Conservation (phyloP, 352 stramenopile species). For the Pythium volutum region DNA sequence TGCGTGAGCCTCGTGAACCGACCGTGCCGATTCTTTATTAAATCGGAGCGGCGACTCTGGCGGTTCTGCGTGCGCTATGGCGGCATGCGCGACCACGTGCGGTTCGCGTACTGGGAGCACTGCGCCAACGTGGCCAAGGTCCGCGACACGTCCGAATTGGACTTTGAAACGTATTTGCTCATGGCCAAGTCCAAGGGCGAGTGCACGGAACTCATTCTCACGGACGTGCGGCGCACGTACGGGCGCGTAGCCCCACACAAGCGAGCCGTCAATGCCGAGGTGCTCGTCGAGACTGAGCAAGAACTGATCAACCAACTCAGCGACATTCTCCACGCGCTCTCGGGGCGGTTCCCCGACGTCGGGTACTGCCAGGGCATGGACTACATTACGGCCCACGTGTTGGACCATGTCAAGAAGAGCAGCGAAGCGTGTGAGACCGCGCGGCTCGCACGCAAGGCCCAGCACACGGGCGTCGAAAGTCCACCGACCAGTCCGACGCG, state of each 20-base stretch:
- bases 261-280: slow-evolving; percentile 48
- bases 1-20: slow-evolving; percentile 54
- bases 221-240: slow-evolving; percentile 82
- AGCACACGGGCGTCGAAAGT: slow-evolving; percentile 9
- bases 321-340: slow-evolving; percentile 75
- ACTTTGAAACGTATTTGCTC: slow-evolving; percentile 84
- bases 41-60: slow-evolving; percentile 58
- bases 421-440: slow-evolving; percentile 35
- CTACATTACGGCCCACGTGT: slow-evolving; percentile 79
- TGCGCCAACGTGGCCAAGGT: slow-evolving; percentile 38
- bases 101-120: slow-evolving; percentile 80
- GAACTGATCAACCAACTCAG: slow-evolving; percentile 75
- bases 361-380: slow-evolving; percentile 89
- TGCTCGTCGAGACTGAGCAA: slow-evolving; percentile 51
- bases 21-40: slow-evolving; percentile 55
- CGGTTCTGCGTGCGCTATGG: slow-evolving; percentile 84
- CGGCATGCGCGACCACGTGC: slow-evolving; percentile 45
- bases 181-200: slow-evolving; percentile 86
- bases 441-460: slow-evolving; percentile 14
- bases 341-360: slow-evolving; percentile 75
- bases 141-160: slow-evolving; percentile 51
- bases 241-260: slow-evolving; percentile 80
- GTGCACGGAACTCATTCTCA: slow-evolving; percentile 77
- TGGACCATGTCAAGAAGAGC: slow-evolving; percentile 80
- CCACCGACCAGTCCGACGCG: slow-evolving; percentile 30